These are phyloP conservation scores for Xylariaceae sp. DNA, from an alignment of 2,329 filamentous ascomycete species.

Conservation along the genomic window DNA sequence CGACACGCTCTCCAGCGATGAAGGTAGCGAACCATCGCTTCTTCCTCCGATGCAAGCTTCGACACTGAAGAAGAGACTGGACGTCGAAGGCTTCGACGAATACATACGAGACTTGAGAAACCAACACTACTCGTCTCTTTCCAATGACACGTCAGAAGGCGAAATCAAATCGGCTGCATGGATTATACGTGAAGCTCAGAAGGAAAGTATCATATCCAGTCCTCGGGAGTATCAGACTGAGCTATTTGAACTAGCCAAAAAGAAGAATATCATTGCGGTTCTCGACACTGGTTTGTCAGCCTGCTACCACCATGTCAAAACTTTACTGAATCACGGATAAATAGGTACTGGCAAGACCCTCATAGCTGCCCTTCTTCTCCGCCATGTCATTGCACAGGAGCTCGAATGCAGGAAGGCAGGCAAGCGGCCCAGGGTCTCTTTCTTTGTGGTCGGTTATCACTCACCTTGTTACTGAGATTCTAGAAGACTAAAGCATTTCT, in stretches of 20 bases:
- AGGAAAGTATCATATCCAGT: slow-evolving; percentile 61
- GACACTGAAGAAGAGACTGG: not conserved
- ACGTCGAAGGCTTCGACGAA: too few species aligned
- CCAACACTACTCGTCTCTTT: slow-evolving; percentile 9
- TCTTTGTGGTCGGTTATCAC: slow-evolving; percentile 67
- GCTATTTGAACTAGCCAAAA: slow-evolving; percentile 81
- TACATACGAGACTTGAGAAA: slow-evolving; percentile 7
- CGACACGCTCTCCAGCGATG: too few species aligned
- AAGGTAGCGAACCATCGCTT: too few species aligned
- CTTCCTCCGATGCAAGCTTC: too few species aligned
- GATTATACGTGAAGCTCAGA: slow-evolving; percentile 33
- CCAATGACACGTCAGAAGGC: slow-evolving; percentile 10
- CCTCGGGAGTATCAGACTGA: slow-evolving; percentile 90
- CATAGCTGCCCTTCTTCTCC: slow-evolving; percentile 84
- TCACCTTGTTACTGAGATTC: not conserved
- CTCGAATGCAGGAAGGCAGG: slow-evolving; percentile 63
- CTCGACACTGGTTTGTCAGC: slow-evolving; percentile 68
- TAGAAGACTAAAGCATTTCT: slow-evolving; percentile 5
- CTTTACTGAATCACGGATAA: not conserved
- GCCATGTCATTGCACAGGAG: slow-evolving; percentile 72
- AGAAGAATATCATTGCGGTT: slow-evolving; percentile 85
- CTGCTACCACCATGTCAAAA: slow-evolving; percentile 7
- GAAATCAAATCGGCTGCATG: slow-evolving; percentile 15
- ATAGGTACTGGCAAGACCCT: slow-evolving; percentile 87
- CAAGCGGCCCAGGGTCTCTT: slow-evolving; percentile 61